A percentile compares a stretch with the other conserved stretches of the same genome.
Evolutionary conservation across 495 filamentous ascomycete genomes (phyloP).

Genomic region (Xylaria telfairii): DNA sequence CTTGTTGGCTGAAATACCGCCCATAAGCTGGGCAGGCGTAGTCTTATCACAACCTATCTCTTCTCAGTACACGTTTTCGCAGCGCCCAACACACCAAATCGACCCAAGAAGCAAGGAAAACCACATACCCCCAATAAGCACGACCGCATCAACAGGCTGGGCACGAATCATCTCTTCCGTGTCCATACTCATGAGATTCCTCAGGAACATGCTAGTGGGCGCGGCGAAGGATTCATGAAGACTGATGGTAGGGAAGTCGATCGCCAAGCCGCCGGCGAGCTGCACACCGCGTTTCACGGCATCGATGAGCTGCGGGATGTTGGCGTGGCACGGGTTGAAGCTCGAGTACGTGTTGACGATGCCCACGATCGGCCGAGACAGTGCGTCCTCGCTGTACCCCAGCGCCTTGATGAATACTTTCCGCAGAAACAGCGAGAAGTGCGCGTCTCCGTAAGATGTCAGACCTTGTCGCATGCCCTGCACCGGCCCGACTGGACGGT

Average conservation of each 20-base stretch:
- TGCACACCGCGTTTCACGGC: conserved; percentile 68
- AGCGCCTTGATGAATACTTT: conserved; percentile 76
- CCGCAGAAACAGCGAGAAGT: conserved; percentile 72
- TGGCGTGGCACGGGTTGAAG: conserved; percentile 74
- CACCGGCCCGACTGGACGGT: conserved; percentile 50
- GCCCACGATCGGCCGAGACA: conserved; percentile 68
- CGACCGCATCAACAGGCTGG: conserved; percentile 67
- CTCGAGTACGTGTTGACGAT: conserved; percentile 70
- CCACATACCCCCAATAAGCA: conserved; percentile 66
- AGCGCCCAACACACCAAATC: background rate
- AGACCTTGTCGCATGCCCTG: conserved; percentile 65
- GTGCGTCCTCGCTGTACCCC: conserved; percentile 70
- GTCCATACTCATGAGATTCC: conserved; percentile 76
- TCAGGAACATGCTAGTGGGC: conserved; percentile 71
- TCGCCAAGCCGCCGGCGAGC: conserved; percentile 63
- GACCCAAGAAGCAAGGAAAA: background rate
- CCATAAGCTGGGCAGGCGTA: conserved; percentile 71
- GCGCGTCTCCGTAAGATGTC: conserved; percentile 70
- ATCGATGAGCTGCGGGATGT: conserved; percentile 70
- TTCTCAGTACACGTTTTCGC: background rate
- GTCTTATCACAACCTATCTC: conserved; percentile 69
- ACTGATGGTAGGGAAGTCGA: conserved; percentile 73
- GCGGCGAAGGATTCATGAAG: conserved; percentile 67
- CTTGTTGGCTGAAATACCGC: conserved; percentile 72
- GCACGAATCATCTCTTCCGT: conserved; percentile 74